phyloP scores from a whole-genome alignment of 169 alveolate genomes.

The Plasmodium sp. region DNA sequence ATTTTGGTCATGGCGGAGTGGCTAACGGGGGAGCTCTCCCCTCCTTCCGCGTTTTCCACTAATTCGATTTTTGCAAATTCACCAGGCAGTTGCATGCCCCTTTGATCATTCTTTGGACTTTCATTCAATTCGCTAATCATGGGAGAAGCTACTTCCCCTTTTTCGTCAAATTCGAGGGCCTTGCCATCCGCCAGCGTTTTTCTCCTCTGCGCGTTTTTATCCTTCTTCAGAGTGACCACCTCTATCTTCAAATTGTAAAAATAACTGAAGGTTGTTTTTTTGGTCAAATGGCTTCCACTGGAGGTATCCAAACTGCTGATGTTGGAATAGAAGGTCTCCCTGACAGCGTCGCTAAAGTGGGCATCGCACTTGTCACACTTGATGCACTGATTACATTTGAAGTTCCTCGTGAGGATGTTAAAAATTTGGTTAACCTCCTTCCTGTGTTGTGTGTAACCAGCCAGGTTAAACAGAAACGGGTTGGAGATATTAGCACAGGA shows the following conservation, averaged over 20 bases:
- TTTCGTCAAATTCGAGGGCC: neutral
- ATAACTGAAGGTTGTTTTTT: slow-evolving; percentile 11
- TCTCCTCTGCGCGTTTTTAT: neutral
- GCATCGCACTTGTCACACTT: slow-evolving; percentile 32
- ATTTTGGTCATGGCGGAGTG: neutral
- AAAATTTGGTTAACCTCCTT: slow-evolving; percentile 39
- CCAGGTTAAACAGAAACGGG: slow-evolving; percentile 50
- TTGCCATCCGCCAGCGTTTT: neutral
- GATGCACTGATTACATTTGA: slow-evolving; percentile 43
- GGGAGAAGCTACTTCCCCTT: neutral
- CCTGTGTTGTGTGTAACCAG: slow-evolving; percentile 33
- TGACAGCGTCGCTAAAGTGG: neutral
- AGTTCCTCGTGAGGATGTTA: slow-evolving; percentile 54
- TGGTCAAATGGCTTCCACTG: neutral
- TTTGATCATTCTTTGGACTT: neutral
- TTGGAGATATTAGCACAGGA: slow-evolving; percentile 51
- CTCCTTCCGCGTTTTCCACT: neutral
- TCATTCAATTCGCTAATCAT: neutral
- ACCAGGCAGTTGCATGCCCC: neutral
- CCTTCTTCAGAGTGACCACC: neutral
- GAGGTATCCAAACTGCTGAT: neutral
- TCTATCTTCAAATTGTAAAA: slow-evolving; percentile 35
- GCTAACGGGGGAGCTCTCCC: neutral
- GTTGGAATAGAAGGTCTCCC: neutral
- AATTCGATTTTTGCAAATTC: neutral